phyloP scores from a whole-genome alignment of 805 yeast species.

The Blastobotrys americana region DNA sequence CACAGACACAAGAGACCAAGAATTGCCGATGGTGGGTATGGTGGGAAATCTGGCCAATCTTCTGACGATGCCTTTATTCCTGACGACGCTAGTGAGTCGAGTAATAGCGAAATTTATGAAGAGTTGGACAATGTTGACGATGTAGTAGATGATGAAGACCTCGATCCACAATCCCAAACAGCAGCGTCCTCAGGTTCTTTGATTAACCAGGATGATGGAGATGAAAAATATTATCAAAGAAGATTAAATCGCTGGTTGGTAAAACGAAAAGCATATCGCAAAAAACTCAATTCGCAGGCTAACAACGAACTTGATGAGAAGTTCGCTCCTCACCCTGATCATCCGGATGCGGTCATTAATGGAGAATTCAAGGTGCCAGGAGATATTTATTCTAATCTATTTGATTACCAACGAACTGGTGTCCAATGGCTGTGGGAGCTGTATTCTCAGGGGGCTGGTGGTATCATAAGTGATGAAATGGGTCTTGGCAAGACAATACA shows the following conservation, averaged over 20 bases:
- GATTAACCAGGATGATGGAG: constrained; percentile 68
- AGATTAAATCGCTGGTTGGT: constrained; percentile 56
- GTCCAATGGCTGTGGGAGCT: constrained; percentile 97
- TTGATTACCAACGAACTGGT: constrained; percentile 92
- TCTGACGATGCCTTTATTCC: constrained; percentile 20
- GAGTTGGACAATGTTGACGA: constrained; percentile 27
- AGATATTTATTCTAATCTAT: constrained; percentile 76
- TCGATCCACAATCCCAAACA: not conserved
- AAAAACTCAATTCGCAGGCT: constrained; percentile 18
- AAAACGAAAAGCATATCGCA: constrained; percentile 43
- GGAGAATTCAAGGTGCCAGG: constrained; percentile 75
- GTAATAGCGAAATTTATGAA: constrained; percentile 21
- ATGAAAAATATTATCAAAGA: constrained; percentile 53
- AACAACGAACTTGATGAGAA: constrained; percentile 42
- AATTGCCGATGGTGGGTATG: constrained; percentile 24
- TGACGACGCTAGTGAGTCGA: constrained; percentile 15
- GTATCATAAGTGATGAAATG: constrained; percentile 97
- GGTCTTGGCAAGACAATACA: constrained; percentile 96
- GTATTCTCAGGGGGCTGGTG: constrained; percentile 84
- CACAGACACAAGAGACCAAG: constrained; percentile 10
- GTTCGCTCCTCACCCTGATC: constrained; percentile 67
- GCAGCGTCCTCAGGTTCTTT: constrained; percentile 1
- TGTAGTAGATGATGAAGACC: constrained; percentile 5
- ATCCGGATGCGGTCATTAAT: constrained; percentile 68
- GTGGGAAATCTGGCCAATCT: constrained; percentile 6